Base-by-base conservation (phyloP, 148 eudicot species). In the Heliosperma pusillum region DNA sequence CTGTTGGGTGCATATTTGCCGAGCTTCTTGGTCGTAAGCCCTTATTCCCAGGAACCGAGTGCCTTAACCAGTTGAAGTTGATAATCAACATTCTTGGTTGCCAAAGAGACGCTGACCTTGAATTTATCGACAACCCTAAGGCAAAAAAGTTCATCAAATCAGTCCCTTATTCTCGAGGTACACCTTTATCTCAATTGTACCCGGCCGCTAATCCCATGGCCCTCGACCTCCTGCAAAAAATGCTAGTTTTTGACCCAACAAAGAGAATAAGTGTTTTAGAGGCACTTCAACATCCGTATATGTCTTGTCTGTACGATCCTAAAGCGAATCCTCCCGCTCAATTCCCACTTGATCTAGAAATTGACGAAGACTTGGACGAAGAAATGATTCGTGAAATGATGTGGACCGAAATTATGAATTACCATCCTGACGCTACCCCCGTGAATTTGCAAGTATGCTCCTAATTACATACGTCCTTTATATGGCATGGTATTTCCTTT, bases 11-110 rank as follows among this genome's bases (percentile, higher is more conserved):
- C 76, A 89, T 89, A 57, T 89, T 89, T 59, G 92, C 92, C 25
- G 92, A 89, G 66, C 90, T 89, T 74, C 88, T 89, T 45, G 92
- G 92, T 12, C 77, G 92, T 22, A 89, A 89, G 63, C 90, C 92
- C 16, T 67, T 89, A 60, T 89, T 87, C 63, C 88, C 92, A 0
- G 92, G 92, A 16, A 85, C 88, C 0, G 92, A 89, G 76, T 89
- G 90, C 74, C 86, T 89, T 44, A 83, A 89, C 74, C 92, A 89
- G 70, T 80, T 89, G 40, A 89, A 84, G 64, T 75, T 89, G 29
- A 89, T 89, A 56, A 74, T 89, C 70, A 87, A 89, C 83, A 85
- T 85, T 73, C 85, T 89, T 13, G 90, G 92, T 26, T 85, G 86
- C 70, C 90, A 87, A 74, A 82, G 79, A 45, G 92, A 85, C 66